A percentile compares a stretch with the other conserved stretches of the same genome.
Conservation (phyloP, 257 asterid species). For the Lavandula angustifolia region DNA sequence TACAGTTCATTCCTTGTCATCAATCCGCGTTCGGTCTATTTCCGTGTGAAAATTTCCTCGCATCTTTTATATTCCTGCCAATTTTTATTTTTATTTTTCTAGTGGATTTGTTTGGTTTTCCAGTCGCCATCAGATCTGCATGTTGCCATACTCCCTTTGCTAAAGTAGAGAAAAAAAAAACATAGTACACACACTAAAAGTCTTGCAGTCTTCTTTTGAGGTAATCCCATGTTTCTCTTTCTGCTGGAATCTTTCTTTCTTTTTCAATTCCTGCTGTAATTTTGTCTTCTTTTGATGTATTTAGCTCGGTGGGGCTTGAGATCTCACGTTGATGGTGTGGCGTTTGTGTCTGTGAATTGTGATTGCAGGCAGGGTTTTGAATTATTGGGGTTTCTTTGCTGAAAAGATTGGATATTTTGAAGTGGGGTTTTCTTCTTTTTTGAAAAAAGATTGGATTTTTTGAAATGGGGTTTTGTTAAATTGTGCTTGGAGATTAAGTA, state of each 20-base stretch:
- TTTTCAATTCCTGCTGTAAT: slow-evolving; percentile 14
- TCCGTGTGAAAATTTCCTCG: slow-evolving; percentile 28
- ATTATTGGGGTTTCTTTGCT: neutral
- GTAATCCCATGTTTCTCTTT: slow-evolving; percentile 38
- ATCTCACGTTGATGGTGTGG: slow-evolving; percentile 31
- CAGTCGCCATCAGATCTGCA: slow-evolving; percentile 64
- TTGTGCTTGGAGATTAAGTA: slow-evolving; percentile 29
- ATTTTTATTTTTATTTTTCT: slow-evolving; percentile 16
- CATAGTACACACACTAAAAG: slow-evolving; percentile 31
- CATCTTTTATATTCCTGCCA: slow-evolving; percentile 24
- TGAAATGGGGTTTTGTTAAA: slow-evolving; percentile 11
- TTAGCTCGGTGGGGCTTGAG: slow-evolving; percentile 26
- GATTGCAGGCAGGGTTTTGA: slow-evolving; percentile 33
- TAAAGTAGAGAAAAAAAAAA: slow-evolving; percentile 19
- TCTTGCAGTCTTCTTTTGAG: slow-evolving; percentile 26
- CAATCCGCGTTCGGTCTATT: slow-evolving; percentile 64
- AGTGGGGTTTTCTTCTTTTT: slow-evolving; percentile 12
- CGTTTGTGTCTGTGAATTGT: slow-evolving; percentile 13
- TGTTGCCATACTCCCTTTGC: slow-evolving; percentile 35
- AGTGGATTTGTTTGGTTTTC: slow-evolving; percentile 34
- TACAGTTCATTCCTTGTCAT: slow-evolving; percentile 61
- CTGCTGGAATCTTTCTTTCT: slow-evolving; percentile 28
- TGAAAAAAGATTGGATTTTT: slow-evolving; percentile 21
- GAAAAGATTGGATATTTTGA: slow-evolving; percentile 16
- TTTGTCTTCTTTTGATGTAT: neutral